Evolutionary conservation across 345 rosid species (phyloP), one percentile per base, ranked within the genome.

Genomic region (Salix caprea): DNA sequence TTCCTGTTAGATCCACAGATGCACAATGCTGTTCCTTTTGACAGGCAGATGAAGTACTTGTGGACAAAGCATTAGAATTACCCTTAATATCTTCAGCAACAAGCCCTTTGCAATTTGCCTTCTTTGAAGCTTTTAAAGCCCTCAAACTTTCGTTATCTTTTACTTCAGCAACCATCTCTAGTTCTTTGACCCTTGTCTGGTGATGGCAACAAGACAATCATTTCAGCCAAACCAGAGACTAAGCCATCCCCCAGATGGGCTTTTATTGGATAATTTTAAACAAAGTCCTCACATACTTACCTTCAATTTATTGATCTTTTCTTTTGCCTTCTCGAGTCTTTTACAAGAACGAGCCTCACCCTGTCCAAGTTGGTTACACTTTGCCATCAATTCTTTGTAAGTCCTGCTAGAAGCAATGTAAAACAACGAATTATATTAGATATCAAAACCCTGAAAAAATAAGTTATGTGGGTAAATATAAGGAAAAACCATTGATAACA

Each of bases 331-430:
- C 83, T 88, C 97, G 14, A 93, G 94, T 81, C 85, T 89, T 79
- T 80, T 85, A 50, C 84, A 80, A 28, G 88, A 85, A 73, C 87
- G 89, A 72, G 98, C 90, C 84, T 94, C 97, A 5, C 91, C 97
- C 86, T 97, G 88, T 48, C 97, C 97, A 44, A 90, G 90, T 81
- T 89, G 84, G 82, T 90, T 92, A 85, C 98, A 93, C 86, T 94
- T 93, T 23, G 90, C 92, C 89, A 92, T 81, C 89, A 96, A 78
- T 68, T 96, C 97, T 79, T 91, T 92, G 68, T 93, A 96, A 82
- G 88, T 92, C 95, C 98, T 96, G 74, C 52, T 12, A 48, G 66
- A 75, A 36, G 32, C 71, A 74, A 40, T 12, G 26, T 28, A 18
- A 40, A 69, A 7, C n/a, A 6, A 44, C 73, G 62, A 71, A 60